These are phyloP conservation scores for Neoboletus brunneissimus DNA, from an alignment of 768 basidiomycete species.

Conservation along the genomic window DNA sequence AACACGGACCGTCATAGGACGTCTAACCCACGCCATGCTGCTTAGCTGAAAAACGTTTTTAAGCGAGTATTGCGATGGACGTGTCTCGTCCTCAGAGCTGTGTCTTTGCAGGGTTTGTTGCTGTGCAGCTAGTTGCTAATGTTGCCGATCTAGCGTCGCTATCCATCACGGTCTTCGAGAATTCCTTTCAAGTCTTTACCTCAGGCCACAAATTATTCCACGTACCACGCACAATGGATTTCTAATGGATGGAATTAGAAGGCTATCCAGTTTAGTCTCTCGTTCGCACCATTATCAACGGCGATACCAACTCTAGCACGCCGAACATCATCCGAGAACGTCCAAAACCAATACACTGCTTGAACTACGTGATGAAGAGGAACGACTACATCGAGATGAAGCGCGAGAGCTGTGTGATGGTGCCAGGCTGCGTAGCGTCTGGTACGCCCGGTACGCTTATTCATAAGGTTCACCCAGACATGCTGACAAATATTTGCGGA, in stretches of 20 bases:
- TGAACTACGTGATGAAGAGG: constrained; percentile 4
- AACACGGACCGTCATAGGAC: constrained; percentile 11
- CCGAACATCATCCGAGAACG: constrained; percentile 1
- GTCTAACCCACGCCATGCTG: constrained; percentile 13
- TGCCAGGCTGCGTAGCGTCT: constrained; percentile 12
- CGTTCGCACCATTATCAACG: background rate
- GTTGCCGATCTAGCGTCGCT: constrained; percentile 8
- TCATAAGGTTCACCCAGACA: constrained; percentile 3
- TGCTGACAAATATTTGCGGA: constrained; percentile 24
- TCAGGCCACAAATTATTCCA: constrained; percentile 5
- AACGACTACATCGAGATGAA: constrained; percentile 6
- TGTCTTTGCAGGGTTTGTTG: constrained; percentile 16
- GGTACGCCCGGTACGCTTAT: constrained; percentile 15
- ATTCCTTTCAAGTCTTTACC: constrained; percentile 3
- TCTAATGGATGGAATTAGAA: constrained; percentile 18
- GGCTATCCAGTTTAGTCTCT: constrained; percentile 1
- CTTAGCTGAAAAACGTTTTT: constrained; percentile 19
- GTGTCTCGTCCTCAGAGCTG: constrained; percentile 8
- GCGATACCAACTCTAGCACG: constrained; percentile 1
- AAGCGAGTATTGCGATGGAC: constrained; percentile 12
- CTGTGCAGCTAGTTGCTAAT: constrained; percentile 15
- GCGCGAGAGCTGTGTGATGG: constrained; percentile 14
- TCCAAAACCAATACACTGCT: constrained; percentile 7
- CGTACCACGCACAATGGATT: constrained; percentile 2
- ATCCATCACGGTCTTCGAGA: constrained; percentile 11